These are phyloP conservation scores for Moricandia moricandioides DNA, from an alignment of 345 rosid species.

Conservation along the genomic window DNA sequence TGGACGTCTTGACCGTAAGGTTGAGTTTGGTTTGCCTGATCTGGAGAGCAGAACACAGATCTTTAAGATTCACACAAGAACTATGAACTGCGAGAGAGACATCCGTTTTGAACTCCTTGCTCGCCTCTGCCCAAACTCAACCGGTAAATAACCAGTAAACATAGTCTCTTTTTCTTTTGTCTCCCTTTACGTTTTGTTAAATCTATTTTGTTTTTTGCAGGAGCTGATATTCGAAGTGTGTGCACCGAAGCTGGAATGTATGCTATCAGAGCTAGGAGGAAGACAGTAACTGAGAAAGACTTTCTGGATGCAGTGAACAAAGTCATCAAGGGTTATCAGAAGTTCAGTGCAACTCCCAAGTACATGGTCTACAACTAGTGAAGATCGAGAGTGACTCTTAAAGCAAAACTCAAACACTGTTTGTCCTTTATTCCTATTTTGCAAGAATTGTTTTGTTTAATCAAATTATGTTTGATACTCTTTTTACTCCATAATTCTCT, in stretches of 20 bases:
- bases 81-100: slow-evolving; percentile 91
- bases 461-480: neutral
- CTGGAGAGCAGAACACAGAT: slow-evolving; percentile 91
- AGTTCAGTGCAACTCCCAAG: slow-evolving; percentile 92
- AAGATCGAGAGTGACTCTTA: neutral
- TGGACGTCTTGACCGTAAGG: slow-evolving; percentile 88
- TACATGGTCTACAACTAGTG: slow-evolving; percentile 83
- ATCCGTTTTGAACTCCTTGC: slow-evolving; percentile 91
- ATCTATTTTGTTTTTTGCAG: slow-evolving; percentile 33
- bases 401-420: neutral
- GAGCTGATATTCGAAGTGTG: slow-evolving; percentile 93
- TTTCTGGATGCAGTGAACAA: slow-evolving; percentile 97
- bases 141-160: slow-evolving; percentile 46
- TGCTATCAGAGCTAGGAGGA: slow-evolving; percentile 85
- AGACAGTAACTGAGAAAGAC: slow-evolving; percentile 94
- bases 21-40: slow-evolving; percentile 93
- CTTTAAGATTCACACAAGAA: slow-evolving; percentile 87
- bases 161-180: neutral
- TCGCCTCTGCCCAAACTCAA: slow-evolving; percentile 91
- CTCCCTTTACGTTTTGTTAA: neutral
- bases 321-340: slow-evolving; percentile 92
- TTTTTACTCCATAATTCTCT: neutral
- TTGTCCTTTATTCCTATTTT: neutral
- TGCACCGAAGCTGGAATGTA: slow-evolving; percentile 98
- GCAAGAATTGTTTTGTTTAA: neutral